Evolutionary conservation across 2,329 filamentous ascomycete species (phyloP).

Genomic region (Aureobasidium uvarum): DNA sequence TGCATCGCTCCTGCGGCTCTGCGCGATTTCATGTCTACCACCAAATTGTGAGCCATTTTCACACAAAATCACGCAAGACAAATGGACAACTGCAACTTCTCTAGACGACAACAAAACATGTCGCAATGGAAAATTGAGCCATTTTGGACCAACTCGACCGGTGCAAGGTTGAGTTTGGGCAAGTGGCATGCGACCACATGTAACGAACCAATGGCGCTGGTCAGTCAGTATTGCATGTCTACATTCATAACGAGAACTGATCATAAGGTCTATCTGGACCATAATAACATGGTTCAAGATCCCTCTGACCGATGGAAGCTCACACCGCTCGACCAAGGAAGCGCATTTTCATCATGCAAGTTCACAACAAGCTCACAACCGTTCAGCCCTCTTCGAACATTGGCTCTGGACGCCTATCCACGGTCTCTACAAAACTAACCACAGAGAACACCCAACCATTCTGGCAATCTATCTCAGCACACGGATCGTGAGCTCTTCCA

Average conservation of each 20-base stretch:
- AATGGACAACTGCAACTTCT: not conserved
- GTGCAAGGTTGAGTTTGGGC: not conserved
- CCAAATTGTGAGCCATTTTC: slow-evolving; percentile 24
- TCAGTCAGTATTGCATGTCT: not conserved
- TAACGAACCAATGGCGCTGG: not conserved
- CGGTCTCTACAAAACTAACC: too few species aligned
- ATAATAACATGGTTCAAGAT: not conserved
- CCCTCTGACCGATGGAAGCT: not conserved
- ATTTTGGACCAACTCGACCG: slow-evolving; percentile 10
- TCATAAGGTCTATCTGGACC: slow-evolving; percentile 6
- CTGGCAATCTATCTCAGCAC: too few species aligned
- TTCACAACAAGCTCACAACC: not conserved
- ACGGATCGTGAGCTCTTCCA: not conserved
- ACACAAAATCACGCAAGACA: slow-evolving; percentile 25
- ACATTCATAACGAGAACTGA: not conserved
- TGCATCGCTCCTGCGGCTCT: slow-evolving; percentile 17
- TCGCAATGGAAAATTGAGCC: not conserved
- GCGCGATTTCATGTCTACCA: slow-evolving; percentile 20
- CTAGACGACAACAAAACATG: not conserved
- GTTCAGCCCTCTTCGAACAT: not conserved
- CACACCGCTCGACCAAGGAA: not conserved
- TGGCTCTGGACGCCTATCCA: too few species aligned
- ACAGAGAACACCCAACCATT: too few species aligned
- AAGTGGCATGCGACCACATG: not conserved
- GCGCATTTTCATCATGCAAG: not conserved